These are phyloP conservation scores for Rubroboletus pulcherrimus DNA, from an alignment of 768 basidiomycete genomes.

Conservation along the genomic window DNA sequence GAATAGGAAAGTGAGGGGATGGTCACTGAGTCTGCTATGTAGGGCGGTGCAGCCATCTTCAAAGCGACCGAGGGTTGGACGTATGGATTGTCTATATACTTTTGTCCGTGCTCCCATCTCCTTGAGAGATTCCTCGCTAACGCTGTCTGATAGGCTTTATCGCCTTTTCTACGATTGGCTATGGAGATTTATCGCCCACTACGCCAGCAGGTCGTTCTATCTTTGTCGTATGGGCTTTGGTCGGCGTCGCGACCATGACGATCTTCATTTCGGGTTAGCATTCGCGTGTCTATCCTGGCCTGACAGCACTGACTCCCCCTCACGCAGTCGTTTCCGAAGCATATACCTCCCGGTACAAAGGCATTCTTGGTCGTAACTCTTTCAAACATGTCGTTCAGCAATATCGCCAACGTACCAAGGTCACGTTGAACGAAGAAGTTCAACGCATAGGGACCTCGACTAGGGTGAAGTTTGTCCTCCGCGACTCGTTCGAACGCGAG, in stretches of 20 bases:
- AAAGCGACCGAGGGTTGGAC: conserved; percentile 65
- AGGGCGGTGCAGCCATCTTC: conserved; percentile 72
- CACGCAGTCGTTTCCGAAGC: conserved; percentile 59
- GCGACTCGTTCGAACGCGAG: background rate
- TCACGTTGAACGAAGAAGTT: conserved; percentile 13
- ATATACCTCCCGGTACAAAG: conserved; percentile 62
- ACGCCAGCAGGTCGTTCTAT: conserved; percentile 71
- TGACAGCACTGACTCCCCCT: background rate
- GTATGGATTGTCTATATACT: conserved; percentile 63
- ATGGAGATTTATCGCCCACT: conserved; percentile 58
- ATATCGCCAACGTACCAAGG: conserved; percentile 35
- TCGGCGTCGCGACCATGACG: conserved; percentile 75
- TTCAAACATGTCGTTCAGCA: conserved; percentile 45
- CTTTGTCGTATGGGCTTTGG: conserved; percentile 74
- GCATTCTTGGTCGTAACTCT: conserved; percentile 42
- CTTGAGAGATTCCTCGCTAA: background rate
- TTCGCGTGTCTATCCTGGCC: background rate
- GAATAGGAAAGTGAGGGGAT: background rate
- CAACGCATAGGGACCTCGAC: conserved; percentile 3
- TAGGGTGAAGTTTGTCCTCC: background rate
- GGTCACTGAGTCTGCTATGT: background rate
- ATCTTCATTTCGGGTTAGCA: conserved; percentile 63
- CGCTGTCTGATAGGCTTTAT: conserved; percentile 50
- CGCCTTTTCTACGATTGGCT: conserved; percentile 72
- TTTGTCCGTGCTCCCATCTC: conserved; percentile 46